Percentiles rank a stretch among this genome's conserved stretches.
These are phyloP conservation scores for Colletotrichum musicola DNA, from an alignment of 2,329 filamentous ascomycete genomes.

Conservation along the genomic window DNA sequence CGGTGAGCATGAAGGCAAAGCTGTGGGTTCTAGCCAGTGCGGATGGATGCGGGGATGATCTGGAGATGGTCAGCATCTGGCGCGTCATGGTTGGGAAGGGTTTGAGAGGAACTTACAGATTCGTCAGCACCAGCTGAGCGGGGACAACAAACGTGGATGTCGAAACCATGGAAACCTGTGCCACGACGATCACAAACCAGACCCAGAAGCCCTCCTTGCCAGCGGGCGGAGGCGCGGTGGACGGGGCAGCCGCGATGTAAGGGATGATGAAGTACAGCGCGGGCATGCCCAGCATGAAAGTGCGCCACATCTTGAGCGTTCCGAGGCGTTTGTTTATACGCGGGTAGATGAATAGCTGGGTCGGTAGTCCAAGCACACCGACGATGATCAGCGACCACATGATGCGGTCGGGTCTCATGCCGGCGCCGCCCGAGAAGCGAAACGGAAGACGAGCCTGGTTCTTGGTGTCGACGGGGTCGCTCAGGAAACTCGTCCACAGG, in stretches of 20 bases:
- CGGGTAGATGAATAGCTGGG: constrained; percentile 19
- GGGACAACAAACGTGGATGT: constrained; percentile 31
- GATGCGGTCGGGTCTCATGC: constrained; percentile 15
- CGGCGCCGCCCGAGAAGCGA: constrained; percentile 12
- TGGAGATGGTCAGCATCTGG: neutral
- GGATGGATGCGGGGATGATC: constrained; percentile 28
- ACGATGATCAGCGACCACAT: constrained; percentile 24
- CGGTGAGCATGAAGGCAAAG: constrained; percentile 24
- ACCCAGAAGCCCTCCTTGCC: constrained; percentile 20
- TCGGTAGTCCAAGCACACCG: constrained; percentile 10
- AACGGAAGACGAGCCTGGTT: constrained; percentile 11
- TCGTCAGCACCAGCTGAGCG: constrained; percentile 24
- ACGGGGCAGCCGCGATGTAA: constrained; percentile 23
- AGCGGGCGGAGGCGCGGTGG: constrained; percentile 6
- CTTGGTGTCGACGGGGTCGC: constrained; percentile 21
- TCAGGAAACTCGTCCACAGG: constrained; percentile 19
- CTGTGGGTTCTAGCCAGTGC: constrained; percentile 27
- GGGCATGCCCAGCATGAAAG: constrained; percentile 19
- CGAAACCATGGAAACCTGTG: constrained; percentile 19
- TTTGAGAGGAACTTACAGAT: constrained; percentile 4
- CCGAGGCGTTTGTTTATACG: constrained; percentile 19
- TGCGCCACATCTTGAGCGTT: constrained; percentile 21
- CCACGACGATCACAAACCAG: constrained; percentile 23
- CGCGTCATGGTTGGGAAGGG: too few relatives aligned
- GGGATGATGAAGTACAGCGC: constrained; percentile 15